phyloP scores from a whole-genome alignment of 2,329 filamentous ascomycete species.

The Phaeosphaeria sp. region DNA sequence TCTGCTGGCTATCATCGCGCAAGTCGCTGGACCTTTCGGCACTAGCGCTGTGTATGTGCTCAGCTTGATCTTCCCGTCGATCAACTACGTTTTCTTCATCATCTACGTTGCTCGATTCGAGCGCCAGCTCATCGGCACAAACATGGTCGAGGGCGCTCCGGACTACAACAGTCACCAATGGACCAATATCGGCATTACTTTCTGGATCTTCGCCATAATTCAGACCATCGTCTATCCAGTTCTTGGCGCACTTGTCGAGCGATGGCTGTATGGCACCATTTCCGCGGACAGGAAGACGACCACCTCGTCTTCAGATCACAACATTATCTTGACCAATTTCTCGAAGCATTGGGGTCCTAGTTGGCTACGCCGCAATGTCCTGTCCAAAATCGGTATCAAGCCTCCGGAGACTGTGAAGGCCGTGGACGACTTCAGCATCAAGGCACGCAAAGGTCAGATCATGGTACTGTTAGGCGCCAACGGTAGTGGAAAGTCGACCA shows the following conservation, averaged over 20 bases:
- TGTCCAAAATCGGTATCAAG: conserved; percentile 56
- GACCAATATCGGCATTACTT: conserved; percentile 72
- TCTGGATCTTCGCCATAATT: conserved; percentile 79
- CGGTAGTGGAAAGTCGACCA: conserved; percentile 89
- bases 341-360: conserved; percentile 79
- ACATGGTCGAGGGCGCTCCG: conserved; percentile 69
- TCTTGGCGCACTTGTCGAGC: conserved; percentile 76
- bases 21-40: conserved; percentile 69
- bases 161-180: conserved; percentile 55
- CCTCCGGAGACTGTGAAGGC: conserved; percentile 74
- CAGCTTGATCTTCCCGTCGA: conserved; percentile 81
- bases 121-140: conserved; percentile 63
- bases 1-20: conserved; percentile 80
- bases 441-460: conserved; percentile 79
- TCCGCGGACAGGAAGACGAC: conserved; percentile 59
- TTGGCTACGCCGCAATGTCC: conserved; percentile 60
- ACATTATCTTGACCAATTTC: conserved; percentile 75
- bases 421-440: conserved; percentile 75
- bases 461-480: conserved; percentile 88
- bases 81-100: conserved; percentile 86
- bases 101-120: conserved; percentile 81
- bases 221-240: conserved; percentile 82
- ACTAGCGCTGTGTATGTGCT: conserved; percentile 73
- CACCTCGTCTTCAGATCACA: conserved; percentile 50
- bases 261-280: conserved; percentile 76